Evolutionary conservation across 306 rosid genomes (phyloP).

Genomic region (Hippophae tibetana): DNA sequence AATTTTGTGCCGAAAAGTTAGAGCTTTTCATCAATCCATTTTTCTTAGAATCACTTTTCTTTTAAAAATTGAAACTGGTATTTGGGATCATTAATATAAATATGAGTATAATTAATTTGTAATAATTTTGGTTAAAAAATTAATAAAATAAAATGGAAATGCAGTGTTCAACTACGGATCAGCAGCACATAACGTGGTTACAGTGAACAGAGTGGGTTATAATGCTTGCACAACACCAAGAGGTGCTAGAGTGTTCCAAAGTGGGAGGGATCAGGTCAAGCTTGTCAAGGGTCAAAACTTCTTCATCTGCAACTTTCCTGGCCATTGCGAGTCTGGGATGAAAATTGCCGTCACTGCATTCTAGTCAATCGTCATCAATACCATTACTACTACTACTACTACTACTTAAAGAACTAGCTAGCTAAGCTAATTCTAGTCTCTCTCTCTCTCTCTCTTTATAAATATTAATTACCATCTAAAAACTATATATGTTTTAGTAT

Average conservation of each 20-base stretch:
- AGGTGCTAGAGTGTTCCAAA: slow-evolving; percentile 27
- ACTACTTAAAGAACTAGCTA: too few species aligned
- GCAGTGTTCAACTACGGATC: slow-evolving; percentile 31
- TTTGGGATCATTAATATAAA: background rate
- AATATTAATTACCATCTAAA: too few species aligned
- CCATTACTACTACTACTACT: too few species aligned
- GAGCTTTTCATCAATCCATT: too few species aligned
- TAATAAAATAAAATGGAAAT: background rate
- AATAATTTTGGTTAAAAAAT: background rate
- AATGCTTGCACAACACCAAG: slow-evolving; percentile 30
- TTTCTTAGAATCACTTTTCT: too few species aligned
- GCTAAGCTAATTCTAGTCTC: too few species aligned
- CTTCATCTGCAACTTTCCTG: slow-evolving; percentile 49
- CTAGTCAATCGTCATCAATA: background rate
- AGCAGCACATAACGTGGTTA: slow-evolving; percentile 44
- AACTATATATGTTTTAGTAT: too few species aligned
- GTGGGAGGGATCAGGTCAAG: slow-evolving; percentile 50
- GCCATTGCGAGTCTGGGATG: slow-evolving; percentile 60
- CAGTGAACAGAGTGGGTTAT: slow-evolving; percentile 36
- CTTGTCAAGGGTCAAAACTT: slow-evolving; percentile 45
- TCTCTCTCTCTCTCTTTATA: too few species aligned
- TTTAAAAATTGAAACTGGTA: too few species aligned
- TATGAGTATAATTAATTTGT: background rate
- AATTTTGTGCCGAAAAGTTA: too few species aligned
- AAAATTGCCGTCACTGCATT: slow-evolving; percentile 49